These are phyloP conservation scores for Suillus brevipes DNA, from an alignment of 768 basidiomycete species.

Conservation along the genomic window DNA sequence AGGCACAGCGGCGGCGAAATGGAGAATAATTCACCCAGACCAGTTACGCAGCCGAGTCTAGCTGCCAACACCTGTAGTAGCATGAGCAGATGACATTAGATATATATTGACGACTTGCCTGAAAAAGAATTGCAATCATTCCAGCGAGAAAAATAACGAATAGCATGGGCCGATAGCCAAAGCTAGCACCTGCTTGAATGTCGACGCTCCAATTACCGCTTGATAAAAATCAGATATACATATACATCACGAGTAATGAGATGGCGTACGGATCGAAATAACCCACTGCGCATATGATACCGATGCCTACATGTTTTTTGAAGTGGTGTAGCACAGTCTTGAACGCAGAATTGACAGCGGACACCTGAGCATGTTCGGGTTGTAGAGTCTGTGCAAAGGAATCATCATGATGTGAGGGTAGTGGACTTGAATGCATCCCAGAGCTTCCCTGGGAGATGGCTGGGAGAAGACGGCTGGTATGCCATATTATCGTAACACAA, in stretches of 20 bases:
- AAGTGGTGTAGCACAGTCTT: conserved; percentile 29
- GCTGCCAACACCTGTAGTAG: conserved; percentile 37
- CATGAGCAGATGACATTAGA: neutral
- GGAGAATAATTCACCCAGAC: conserved; percentile 19
- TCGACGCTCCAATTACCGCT: conserved; percentile 47
- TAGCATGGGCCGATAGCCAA: conserved; percentile 46
- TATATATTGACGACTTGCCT: conserved; percentile 19
- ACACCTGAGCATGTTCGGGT: conserved; percentile 6
- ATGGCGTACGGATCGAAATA: conserved; percentile 36
- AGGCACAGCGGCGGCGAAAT: neutral
- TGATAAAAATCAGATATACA: neutral
- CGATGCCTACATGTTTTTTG: conserved; percentile 38
- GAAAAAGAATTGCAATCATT: conserved; percentile 44
- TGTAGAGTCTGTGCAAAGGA: conserved; percentile 10
- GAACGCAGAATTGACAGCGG: conserved; percentile 6
- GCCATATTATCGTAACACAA: neutral
- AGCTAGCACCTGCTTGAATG: conserved; percentile 41
- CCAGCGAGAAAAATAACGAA: conserved; percentile 49
- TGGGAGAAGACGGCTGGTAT: conserved; percentile 23
- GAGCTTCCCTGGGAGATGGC: conserved; percentile 24
- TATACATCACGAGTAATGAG: neutral
- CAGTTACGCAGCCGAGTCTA: conserved; percentile 40
- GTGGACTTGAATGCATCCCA: conserved; percentile 27
- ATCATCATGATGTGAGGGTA: conserved; percentile 14
- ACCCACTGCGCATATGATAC: conserved; percentile 39